phyloP scores from a whole-genome alignment of 2,329 filamentous ascomycete genomes.

The Claviceps sp. region DNA sequence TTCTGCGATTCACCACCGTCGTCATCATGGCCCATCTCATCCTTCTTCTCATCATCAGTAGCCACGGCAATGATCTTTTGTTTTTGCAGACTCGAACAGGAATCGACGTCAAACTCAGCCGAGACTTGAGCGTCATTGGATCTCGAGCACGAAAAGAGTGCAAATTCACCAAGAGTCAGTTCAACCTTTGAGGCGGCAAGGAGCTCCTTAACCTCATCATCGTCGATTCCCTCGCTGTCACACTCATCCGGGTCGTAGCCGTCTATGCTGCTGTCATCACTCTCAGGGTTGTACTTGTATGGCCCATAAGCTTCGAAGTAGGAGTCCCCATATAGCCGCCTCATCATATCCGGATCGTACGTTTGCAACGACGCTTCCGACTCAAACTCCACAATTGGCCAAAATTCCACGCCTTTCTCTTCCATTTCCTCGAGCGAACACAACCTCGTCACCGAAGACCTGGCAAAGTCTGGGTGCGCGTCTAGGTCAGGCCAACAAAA shows the following conservation, averaged over 20 bases:
- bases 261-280: slow-evolving; percentile 2
- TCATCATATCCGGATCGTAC: slow-evolving; percentile 8
- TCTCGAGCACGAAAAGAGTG: slow-evolving; percentile 2
- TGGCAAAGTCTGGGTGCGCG: no score
- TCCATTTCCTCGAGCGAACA: not conserved
- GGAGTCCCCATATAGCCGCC: slow-evolving; percentile 1
- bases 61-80: slow-evolving; percentile 15
- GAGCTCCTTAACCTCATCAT: slow-evolving; percentile 16
- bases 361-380: slow-evolving; percentile 7
- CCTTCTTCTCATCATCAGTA: slow-evolving; percentile 14
- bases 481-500: no score
- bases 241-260: slow-evolving; percentile 17
- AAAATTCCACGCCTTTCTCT: slow-evolving; percentile 9
- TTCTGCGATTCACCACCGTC: slow-evolving; percentile 2
- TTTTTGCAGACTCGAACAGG: slow-evolving; percentile 11
- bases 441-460: no score
- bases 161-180: not conserved
- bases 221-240: slow-evolving; percentile 27
- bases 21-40: slow-evolving; percentile 14
- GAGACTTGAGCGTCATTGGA: slow-evolving; percentile 6
- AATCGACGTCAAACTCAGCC: not conserved
- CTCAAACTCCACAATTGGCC: slow-evolving; percentile 20
- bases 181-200: slow-evolving; percentile 8
- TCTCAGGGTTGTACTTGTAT: not conserved
- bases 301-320: no score